A percentile compares a stretch with the other conserved stretches of the same genome.
phyloP scores from a whole-genome alignment of 257 asterid species.

The Fraxinus anomala region DNA sequence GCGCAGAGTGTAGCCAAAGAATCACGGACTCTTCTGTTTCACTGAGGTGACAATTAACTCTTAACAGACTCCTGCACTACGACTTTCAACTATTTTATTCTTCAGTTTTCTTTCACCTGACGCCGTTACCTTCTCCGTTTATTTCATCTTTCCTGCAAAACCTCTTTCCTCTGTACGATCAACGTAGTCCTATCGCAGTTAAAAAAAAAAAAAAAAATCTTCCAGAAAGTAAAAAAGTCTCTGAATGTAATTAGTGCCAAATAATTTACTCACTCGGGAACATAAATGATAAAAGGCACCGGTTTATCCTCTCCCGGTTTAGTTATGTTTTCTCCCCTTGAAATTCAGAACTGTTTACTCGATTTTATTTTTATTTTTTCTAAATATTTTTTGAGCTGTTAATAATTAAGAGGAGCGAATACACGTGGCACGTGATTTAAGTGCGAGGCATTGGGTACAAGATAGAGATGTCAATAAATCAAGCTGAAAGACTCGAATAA shows the following conservation, averaged over 20 bases:
- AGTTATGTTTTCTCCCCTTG: slow-evolving; percentile 29
- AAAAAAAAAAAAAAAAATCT: background rate
- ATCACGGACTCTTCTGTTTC: slow-evolving; percentile 18
- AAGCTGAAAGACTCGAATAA: no score
- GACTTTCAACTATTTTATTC: slow-evolving; percentile 31
- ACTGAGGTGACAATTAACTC: slow-evolving; percentile 47
- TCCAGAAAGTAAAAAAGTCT: background rate
- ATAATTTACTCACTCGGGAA: slow-evolving; percentile 29
- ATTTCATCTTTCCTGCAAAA: background rate
- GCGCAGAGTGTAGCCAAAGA: slow-evolving; percentile 11
- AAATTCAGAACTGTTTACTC: slow-evolving; percentile 23
- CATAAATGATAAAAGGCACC: background rate
- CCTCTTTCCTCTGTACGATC: background rate
- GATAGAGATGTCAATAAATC: no score
- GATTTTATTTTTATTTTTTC: background rate
- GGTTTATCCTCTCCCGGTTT: slow-evolving; percentile 35
- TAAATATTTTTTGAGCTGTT: background rate
- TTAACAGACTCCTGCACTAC: slow-evolving; percentile 15
- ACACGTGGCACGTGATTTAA: slow-evolving; percentile 49
- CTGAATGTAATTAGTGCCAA: slow-evolving; percentile 33
- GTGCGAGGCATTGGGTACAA: slow-evolving; percentile 23
- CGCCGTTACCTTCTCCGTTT: slow-evolving; percentile 35
- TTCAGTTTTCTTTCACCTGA: slow-evolving; percentile 12
- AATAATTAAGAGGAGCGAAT: slow-evolving; percentile 14
- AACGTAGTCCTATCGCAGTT: slow-evolving; percentile 25